phyloP scores from a whole-genome alignment of 345 rosid genomes.

The Eucalyptus viminalis region DNA sequence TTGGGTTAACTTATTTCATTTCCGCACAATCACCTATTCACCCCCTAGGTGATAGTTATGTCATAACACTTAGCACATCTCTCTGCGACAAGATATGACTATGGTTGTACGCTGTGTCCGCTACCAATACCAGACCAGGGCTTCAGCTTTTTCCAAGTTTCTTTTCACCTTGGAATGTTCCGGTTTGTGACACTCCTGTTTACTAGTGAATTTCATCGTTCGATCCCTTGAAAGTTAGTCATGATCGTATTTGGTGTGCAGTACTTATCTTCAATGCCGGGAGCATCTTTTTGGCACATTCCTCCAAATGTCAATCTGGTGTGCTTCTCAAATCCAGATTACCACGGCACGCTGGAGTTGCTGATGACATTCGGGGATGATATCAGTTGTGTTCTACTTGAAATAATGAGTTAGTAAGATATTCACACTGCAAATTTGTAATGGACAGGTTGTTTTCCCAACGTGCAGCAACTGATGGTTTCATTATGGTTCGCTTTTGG shows the following conservation, averaged over 20 bases:
- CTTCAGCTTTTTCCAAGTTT: background rate
- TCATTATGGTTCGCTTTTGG: background rate
- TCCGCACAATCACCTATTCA: too few relatives aligned
- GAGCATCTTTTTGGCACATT: background rate
- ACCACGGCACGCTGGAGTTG: background rate
- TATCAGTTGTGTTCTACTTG: background rate
- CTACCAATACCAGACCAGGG: background rate
- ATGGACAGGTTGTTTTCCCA: background rate
- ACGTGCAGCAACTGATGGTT: background rate
- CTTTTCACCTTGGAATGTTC: background rate
- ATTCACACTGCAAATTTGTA: background rate
- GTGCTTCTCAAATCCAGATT: background rate
- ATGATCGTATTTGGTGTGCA: background rate
- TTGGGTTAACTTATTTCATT: too few relatives aligned
- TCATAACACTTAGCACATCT: too few relatives aligned
- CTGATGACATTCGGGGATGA: background rate
- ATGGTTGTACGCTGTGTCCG: background rate
- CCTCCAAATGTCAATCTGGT: background rate
- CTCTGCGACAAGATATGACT: background rate
- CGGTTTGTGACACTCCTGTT: background rate
- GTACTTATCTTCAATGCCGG: background rate
- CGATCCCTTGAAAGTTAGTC: background rate
- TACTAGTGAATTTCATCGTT: background rate
- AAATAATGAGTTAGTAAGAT: background rate
- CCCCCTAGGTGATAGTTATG: too few relatives aligned